These are phyloP conservation scores for Thuja plicata DNA, from an alignment of 83 land plant species.

Conservation along the genomic window DNA sequence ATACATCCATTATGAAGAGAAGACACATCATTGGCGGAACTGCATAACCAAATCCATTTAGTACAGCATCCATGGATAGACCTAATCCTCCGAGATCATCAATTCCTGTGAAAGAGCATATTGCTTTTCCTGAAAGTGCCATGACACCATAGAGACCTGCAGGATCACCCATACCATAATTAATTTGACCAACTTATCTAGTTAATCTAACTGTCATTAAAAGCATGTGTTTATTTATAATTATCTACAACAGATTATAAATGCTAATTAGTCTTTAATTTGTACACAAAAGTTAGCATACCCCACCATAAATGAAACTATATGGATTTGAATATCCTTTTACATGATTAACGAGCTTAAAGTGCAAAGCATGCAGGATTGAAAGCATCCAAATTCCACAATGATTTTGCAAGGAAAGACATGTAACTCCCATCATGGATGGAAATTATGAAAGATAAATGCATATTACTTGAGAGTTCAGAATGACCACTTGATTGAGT, in stretches of 20 bases:
- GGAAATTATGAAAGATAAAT: too few species aligned
- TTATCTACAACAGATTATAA: neutral
- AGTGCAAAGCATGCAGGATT: too few species aligned
- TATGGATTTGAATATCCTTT: neutral
- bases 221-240: neutral
- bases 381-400: too few species aligned
- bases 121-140: conserved; percentile 74
- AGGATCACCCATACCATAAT: neutral
- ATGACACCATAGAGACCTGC: conserved; percentile 88
- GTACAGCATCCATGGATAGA: conserved; percentile 48
- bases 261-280: neutral
- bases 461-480: too few species aligned
- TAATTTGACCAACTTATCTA: too few species aligned
- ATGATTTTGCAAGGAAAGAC: too few species aligned
- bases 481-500: too few species aligned
- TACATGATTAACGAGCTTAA: too few species aligned
- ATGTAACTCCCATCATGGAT: too few species aligned
- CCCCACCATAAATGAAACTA: neutral
- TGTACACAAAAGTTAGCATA: neutral
- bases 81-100: conserved; percentile 73
- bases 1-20: conserved; percentile 85
- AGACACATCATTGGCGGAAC: conserved; percentile 92
- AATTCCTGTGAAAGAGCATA: conserved; percentile 77
- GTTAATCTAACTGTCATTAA: too few species aligned
- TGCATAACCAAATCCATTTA: conserved; percentile 84